A percentile compares a stretch with the other conserved stretches of the same genome.
These are phyloP conservation scores for Zygoascus biomembranicola DNA, from an alignment of 805 yeast genomes.

Conservation along the genomic window DNA sequence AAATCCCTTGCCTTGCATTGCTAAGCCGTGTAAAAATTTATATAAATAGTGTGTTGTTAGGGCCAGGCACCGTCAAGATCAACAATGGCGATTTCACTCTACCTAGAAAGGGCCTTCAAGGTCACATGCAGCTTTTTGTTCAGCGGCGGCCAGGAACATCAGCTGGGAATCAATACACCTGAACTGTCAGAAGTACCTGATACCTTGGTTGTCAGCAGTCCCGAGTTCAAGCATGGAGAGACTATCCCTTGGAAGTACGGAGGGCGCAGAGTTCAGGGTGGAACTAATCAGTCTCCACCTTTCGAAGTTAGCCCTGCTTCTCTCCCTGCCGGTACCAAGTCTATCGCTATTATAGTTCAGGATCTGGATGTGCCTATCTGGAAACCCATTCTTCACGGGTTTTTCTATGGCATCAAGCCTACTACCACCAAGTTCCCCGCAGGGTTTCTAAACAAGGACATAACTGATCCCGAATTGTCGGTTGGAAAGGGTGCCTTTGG, in stretches of 20 bases:
- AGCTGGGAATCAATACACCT: constrained; percentile 3
- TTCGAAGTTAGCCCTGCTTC: constrained; percentile 4
- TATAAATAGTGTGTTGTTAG: no score
- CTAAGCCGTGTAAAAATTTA: no score
- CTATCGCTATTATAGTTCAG: constrained; percentile 10
- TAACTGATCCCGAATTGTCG: neutral
- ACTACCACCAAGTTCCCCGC: constrained; percentile 1
- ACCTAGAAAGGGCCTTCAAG: constrained; percentile 4
- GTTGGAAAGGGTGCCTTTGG: constrained; percentile 13
- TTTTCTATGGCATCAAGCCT: constrained; percentile 7
- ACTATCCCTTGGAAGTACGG: constrained; percentile 14
- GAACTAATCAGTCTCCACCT: constrained; percentile 8
- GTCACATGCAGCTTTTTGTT: constrained; percentile 4
- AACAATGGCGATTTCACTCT: neutral
- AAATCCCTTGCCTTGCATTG: no score
- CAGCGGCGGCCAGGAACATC: constrained; percentile 3
- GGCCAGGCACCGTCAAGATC: no score
- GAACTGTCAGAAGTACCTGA: constrained; percentile 4
- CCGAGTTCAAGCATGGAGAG: constrained; percentile 11
- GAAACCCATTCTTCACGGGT: constrained; percentile 11
- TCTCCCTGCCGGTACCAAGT: constrained; percentile 9
- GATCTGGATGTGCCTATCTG: constrained; percentile 16
- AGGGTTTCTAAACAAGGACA: constrained; percentile 2
- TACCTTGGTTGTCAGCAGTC: constrained; percentile 9
- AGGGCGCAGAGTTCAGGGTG: constrained; percentile 9